Evolutionary conservation across 108 stramenopile genomes (phyloP).

Genomic region (Epithemia pelagica): DNA sequence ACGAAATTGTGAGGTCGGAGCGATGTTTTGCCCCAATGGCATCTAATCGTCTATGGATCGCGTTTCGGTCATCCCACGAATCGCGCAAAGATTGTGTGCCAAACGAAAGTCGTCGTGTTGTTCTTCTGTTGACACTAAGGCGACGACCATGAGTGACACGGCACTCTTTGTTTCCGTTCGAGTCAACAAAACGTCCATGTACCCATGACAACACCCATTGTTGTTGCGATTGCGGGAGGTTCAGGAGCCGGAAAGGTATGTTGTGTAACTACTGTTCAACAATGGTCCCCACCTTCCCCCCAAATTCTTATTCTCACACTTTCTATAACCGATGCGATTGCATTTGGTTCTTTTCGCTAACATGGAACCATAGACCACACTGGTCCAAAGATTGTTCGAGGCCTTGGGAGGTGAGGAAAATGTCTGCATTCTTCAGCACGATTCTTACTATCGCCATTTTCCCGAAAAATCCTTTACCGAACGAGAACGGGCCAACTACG

Average conservation of each 20-base stretch:
- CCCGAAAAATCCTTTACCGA: conserved; percentile 71
- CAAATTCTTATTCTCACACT: conserved; percentile 2
- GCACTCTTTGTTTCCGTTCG: not conserved
- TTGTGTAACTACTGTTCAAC: not conserved
- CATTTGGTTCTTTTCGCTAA: not conserved
- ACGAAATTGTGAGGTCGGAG: too few species aligned
- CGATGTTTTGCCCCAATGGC: too few species aligned
- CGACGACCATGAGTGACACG: too few species aligned
- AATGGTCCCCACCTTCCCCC: not conserved
- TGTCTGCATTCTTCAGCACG: conserved; percentile 67
- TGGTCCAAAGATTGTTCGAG: conserved; percentile 63
- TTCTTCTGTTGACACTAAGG: too few species aligned
- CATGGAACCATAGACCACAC: conserved; percentile 47
- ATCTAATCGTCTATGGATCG: too few species aligned
- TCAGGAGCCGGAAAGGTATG: conserved; percentile 63
- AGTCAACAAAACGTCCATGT: too few species aligned
- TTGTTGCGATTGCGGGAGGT: conserved; percentile 60
- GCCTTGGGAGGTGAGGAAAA: conserved; percentile 64
- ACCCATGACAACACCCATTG: not conserved
- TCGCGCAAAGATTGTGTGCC: too few species aligned
- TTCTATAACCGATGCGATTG: not conserved
- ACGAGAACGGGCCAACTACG: conserved; percentile 80
- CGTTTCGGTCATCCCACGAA: too few species aligned
- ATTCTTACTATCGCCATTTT: conserved; percentile 70
- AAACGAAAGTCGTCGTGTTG: too few species aligned